phyloP scores from a whole-genome alignment of 2,329 filamentous ascomycete species.

The Tolypocladium inflatum region DNA sequence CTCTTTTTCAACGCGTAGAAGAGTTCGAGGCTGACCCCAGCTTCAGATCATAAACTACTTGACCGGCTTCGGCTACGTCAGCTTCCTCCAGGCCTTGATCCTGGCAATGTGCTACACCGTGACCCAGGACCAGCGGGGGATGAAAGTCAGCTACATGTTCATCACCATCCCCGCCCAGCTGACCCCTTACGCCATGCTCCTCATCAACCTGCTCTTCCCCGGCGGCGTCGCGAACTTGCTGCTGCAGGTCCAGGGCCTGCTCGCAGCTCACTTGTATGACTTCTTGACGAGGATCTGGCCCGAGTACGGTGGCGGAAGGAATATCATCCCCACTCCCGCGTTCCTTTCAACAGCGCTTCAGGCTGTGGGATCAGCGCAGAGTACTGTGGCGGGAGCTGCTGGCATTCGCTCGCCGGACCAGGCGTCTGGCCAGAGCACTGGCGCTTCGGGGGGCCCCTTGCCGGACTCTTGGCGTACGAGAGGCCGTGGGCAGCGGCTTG shows the following conservation, averaged over 20 bases:
- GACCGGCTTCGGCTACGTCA: constrained; percentile 19
- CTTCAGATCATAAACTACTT: constrained; percentile 21
- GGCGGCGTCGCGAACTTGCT: constrained; percentile 46
- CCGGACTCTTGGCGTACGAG: constrained; percentile 56
- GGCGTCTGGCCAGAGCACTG: constrained; percentile 29
- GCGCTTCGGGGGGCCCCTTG: constrained; percentile 37
- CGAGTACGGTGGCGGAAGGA: constrained; percentile 74
- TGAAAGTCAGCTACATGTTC: constrained; percentile 70
- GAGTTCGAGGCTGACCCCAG: constrained; percentile 8
- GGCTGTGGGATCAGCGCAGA: constrained; percentile 16
- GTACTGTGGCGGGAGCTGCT: constrained; percentile 42
- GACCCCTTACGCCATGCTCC: constrained; percentile 71
- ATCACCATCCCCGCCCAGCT: constrained; percentile 74
- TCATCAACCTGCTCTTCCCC: constrained; percentile 59
- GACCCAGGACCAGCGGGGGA: constrained; percentile 74
- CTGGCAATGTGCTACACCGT: constrained; percentile 77
- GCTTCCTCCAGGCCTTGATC: constrained; percentile 57
- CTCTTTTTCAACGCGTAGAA: constrained; percentile 5
- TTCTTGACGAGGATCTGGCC: constrained; percentile 86
- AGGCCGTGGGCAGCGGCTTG: constrained; percentile 53
- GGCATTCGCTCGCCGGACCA: constrained; percentile 26
- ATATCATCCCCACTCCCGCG: constrained; percentile 63
- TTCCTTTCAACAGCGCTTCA: constrained; percentile 61
- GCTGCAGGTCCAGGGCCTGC: constrained; percentile 63
- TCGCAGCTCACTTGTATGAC: constrained; percentile 84